Evolutionary conservation across 495 filamentous ascomycete species (phyloP).

Genomic region (Arthonia radiata): DNA sequence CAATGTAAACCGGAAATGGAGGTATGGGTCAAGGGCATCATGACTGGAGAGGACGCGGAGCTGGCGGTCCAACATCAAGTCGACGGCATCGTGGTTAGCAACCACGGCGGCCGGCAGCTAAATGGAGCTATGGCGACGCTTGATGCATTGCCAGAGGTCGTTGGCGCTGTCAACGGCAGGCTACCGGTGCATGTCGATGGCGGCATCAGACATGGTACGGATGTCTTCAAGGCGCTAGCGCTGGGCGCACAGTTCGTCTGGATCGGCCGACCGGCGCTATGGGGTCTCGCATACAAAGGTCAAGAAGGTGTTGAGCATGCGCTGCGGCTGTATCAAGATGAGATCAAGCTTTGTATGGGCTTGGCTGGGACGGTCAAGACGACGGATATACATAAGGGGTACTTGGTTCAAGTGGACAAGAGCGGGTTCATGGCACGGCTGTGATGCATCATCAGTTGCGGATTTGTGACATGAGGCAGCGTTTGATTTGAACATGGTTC

Average conservation of each 20-base stretch:
- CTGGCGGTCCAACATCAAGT: conserved; percentile 13
- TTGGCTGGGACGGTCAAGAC: conserved; percentile 23
- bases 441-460: conserved; percentile 3
- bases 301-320: conserved; percentile 18
- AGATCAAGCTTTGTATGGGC: conserved; percentile 26
- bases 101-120: conserved; percentile 26
- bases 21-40: conserved; percentile 17
- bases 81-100: conserved; percentile 19
- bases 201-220: conserved; percentile 16
- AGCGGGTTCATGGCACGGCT: conserved; percentile 21
- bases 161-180: conserved; percentile 15
- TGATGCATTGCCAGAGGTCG: conserved; percentile 20
- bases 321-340: conserved; percentile 15
- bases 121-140: conserved; percentile 14
- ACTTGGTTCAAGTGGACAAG: conserved; percentile 13
- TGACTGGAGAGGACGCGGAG: conserved; percentile 17
- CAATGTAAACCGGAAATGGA: conserved; percentile 15
- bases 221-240: conserved; percentile 23
- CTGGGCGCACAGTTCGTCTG: conserved; percentile 18
- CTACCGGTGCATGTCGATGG: conserved; percentile 12
- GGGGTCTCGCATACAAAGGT: conserved; percentile 20
- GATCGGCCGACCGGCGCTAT: conserved; percentile 16
- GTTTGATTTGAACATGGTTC: no score
- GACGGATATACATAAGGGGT: conserved; percentile 18
- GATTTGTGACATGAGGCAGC: no score